phyloP scores from a whole-genome alignment of 2,329 filamentous ascomycete genomes.

The Cercospora sojina region DNA sequence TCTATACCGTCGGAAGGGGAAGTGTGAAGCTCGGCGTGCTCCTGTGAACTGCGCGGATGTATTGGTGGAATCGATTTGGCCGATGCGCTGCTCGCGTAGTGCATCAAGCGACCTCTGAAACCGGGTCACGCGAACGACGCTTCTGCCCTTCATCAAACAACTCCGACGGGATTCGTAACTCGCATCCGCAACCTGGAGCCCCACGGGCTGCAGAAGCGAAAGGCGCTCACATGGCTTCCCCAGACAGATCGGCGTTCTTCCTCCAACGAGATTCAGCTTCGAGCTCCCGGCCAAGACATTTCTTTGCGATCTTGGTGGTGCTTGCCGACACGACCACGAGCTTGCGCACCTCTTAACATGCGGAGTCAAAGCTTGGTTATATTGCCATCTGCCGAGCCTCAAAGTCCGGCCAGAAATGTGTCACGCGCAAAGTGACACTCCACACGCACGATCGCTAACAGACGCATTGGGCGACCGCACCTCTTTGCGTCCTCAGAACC shows the following conservation, averaged over 20 bases:
- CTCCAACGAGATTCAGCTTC: slow-evolving; percentile 8
- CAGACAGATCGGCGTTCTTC: slow-evolving; percentile 8
- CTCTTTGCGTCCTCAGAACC: not conserved
- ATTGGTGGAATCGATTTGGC: slow-evolving; percentile 11
- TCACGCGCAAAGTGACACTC: not conserved
- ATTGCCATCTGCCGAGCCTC: not conserved
- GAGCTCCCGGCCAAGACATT: not conserved
- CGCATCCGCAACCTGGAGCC: not conserved
- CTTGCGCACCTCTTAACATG: not conserved
- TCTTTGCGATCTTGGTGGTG: slow-evolving; percentile 2
- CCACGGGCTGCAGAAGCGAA: not conserved
- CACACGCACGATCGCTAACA: not conserved
- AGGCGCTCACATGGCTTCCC: not conserved
- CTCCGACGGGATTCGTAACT: not conserved
- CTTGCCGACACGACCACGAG: slow-evolving; percentile 4
- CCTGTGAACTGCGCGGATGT: not conserved
- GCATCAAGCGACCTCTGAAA: not conserved
- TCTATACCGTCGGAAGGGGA: not conserved
- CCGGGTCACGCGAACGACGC: not conserved
- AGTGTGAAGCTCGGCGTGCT: not conserved
- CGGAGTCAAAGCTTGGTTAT: not conserved
- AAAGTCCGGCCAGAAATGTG: not conserved
- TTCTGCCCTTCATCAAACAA: not conserved
- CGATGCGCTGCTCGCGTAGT: not conserved
- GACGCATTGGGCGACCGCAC: not conserved